Evolutionary conservation across 1,284 basidiomycete species (phyloP), one percentile per base, ranked within the genome.

Genomic region (Ustilago shanxiensis): DNA sequence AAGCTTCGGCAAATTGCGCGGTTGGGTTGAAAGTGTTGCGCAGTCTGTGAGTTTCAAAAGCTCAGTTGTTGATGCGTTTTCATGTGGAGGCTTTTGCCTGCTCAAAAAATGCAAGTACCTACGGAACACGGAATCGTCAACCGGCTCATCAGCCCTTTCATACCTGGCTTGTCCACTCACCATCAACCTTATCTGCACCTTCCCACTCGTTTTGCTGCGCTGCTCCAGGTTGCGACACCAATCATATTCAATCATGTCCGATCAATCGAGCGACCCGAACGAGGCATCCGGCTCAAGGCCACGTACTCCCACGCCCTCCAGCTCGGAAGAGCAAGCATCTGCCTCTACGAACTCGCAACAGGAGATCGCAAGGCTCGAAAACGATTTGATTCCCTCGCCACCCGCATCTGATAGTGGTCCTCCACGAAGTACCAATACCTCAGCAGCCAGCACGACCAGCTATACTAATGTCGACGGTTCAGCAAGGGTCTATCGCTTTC

Each of bases 301-400:
- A 6, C 24, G 39, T 31, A 49, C 55, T 1, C 49, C 70, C 14
- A 35, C 51, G 33, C n/a, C 51, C 20, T 10, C n/a, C 28, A 20
- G 9, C 10, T 47, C 44, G 3, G 29, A 26, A 9, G 28, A 22
- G 18, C 20, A 26, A 29, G 24, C 37, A 18, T 14, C 16, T 33
- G 22, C 56, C 3, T 7, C 56, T 11, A 47, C 56, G 6, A 47
- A 26, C 28, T 16, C 39, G 10, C 41, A 31, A 18, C 54, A 56
- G 28, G 57, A 72, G 24, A 45, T 60, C 22, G 60, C 65, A 16
- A 56, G 54, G 28, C 67, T 75, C 51, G 67, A 70, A 28, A 54
- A 53, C 50, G 72, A 75, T 18, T 54, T 75, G 11, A 70, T 75
- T 0, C 72, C 72, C 20, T 75, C 72, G 11, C 72, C 72, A 13